phyloP scores from a whole-genome alignment of 768 basidiomycete genomes.

The Lactarius indigo region DNA sequence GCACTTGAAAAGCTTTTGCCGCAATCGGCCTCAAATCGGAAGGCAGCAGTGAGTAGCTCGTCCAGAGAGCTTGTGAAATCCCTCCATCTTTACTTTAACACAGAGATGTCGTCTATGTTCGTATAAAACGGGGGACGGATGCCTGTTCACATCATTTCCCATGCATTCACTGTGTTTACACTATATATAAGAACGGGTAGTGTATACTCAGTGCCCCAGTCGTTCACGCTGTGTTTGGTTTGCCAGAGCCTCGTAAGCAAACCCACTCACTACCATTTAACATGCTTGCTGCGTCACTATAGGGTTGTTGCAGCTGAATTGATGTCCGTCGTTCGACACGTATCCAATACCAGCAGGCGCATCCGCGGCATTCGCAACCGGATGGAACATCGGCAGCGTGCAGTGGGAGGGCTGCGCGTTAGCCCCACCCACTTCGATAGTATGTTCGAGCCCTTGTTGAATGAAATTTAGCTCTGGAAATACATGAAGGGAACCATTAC shows the following conservation, averaged over 20 bases:
- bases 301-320: conserved; percentile 53
- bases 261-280: conserved; percentile 48
- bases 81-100: too few relatives aligned
- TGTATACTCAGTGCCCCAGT: too few relatives aligned
- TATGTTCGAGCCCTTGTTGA: conserved; percentile 48
- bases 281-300: conserved; percentile 50
- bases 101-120: too few relatives aligned
- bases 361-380: conserved; percentile 32
- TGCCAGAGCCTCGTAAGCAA: too few relatives aligned
- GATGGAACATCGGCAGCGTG: conserved; percentile 51
- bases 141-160: too few relatives aligned
- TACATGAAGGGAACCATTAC: conserved; percentile 28
- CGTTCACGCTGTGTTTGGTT: too few relatives aligned
- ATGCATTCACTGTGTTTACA: too few relatives aligned
- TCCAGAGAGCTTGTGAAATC: conserved; percentile 45
- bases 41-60: conserved; percentile 39
- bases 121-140: too few relatives aligned
- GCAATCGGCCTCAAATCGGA: conserved; percentile 33
- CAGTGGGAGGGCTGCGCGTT: conserved; percentile 51
- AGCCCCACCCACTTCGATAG: conserved; percentile 27
- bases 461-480: not conserved
- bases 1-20: conserved; percentile 47
- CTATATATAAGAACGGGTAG: too few relatives aligned
- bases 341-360: conserved; percentile 40
- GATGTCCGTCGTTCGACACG: conserved; percentile 54